Base-by-base conservation (phyloP, 768 basidiomycete species). In the Suillus subalutaceus region DNA sequence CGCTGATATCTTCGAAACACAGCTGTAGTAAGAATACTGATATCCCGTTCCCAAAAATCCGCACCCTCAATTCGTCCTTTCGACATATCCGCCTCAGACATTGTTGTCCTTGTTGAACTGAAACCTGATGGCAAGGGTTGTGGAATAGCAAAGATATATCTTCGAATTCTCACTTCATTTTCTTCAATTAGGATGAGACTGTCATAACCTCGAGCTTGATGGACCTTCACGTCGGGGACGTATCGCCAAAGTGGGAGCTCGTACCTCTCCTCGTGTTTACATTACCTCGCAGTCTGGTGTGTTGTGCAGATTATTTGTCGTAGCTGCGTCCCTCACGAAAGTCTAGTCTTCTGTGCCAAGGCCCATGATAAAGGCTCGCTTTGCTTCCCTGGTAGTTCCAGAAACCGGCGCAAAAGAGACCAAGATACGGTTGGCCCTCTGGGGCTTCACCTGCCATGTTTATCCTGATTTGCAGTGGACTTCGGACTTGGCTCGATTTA, bases 341-440 rank as follows among this genome's bases (percentile, higher is more conserved):
- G 63, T 37, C 37, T 66, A 90, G 88, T 77, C 78, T 2, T 79
- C 80, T 1, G 66, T 79, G 20, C 77, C 85, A 12, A 83, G 79
- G 61, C 83, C 89, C 3, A 74, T 88, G 30, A 59, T 93, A 57
- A 88, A 89, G 65, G 75, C 91, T 20, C 83, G 85, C n/a, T 87
- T 95, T 72, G 82, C 83, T 12, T 94, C 95, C 0, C 72, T 87
- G 3, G 77, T 83, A 3, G 79, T 89, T 15, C 83, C 88, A 2
- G 86, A 84, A 64, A 85, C 88, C 0, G 82, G 80, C 1, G 81
- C 85, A n/a, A 96, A 97, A 79, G 92, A 95, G 74, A 93, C 93
- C 1, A 84, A 84, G 63, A 75, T 97, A 67, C 87, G 86, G 66
- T 66, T 92, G 20, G 84, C 85, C 10, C 71, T 93, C 18, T 85